phyloP scores from a whole-genome alignment of 176 grass and related monocot genomes.

The Ensete glaucum region DNA sequence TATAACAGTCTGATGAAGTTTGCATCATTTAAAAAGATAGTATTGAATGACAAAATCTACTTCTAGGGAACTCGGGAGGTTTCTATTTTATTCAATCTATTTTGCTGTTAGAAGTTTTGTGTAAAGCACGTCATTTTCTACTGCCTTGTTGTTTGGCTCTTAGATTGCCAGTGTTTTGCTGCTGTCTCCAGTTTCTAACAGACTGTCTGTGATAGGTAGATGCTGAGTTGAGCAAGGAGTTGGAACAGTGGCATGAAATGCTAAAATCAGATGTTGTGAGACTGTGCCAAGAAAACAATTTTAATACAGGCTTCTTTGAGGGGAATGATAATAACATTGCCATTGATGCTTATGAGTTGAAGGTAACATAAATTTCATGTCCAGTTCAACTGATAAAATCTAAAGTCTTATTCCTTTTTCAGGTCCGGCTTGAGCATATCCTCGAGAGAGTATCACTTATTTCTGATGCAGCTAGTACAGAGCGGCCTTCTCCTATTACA shows the following conservation, averaged over 20 bases:
- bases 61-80: too few relatives aligned
- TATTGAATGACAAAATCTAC: too few relatives aligned
- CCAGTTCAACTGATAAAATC: not conserved
- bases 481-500: conserved; percentile 69
- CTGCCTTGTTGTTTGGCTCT: too few relatives aligned
- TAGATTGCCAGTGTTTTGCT: too few relatives aligned
- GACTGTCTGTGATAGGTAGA: conserved; percentile 43
- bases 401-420: conserved; percentile 17
- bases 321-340: conserved; percentile 55
- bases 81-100: too few relatives aligned
- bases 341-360: conserved; percentile 94
- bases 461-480: conserved; percentile 87
- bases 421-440: conserved; percentile 93
- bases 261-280: conserved; percentile 76
- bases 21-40: too few relatives aligned
- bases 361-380: conserved; percentile 33
- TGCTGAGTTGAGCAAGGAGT: conserved; percentile 77
- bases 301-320: conserved; percentile 94
- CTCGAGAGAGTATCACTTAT: conserved; percentile 94
- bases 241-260: conserved; percentile 90
- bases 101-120: too few relatives aligned
- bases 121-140: too few relatives aligned
- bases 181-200: not conserved
- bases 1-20: too few relatives aligned
- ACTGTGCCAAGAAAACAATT: conserved; percentile 77